Conservation (phyloP, 2,329 filamentous ascomycete genomes). For the Cadophora sp. region DNA sequence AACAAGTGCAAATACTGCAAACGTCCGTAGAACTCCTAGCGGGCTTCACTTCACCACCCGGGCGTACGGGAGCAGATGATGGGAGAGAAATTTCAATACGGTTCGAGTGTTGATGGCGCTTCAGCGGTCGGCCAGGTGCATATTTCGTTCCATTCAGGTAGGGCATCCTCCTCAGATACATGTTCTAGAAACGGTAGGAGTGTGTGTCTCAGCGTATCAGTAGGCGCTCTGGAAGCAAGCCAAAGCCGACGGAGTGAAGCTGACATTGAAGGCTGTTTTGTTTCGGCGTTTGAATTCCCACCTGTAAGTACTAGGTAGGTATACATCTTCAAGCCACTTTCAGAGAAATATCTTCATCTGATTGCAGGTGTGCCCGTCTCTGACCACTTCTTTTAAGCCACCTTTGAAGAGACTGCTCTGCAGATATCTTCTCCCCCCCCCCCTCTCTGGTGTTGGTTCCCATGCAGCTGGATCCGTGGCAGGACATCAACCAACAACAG, state of each 20-base stretch:
- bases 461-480: no score
- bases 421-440: neutral
- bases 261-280: neutral
- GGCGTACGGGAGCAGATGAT: slow-evolving; percentile 14
- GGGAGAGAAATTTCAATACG: neutral
- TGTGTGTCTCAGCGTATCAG: neutral
- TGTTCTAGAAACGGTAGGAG: no score
- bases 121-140: slow-evolving; percentile 5
- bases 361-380: neutral
- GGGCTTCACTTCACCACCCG: neutral
- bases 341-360: neutral
- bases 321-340: slow-evolving; percentile 4
- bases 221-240: neutral
- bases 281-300: neutral
- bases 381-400: neutral
- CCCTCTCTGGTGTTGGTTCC: no score
- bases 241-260: neutral
- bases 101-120: neutral
- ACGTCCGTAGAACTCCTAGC: neutral
- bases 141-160: neutral
- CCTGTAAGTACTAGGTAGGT: neutral
- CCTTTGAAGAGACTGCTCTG: slow-evolving; percentile 1
- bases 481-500: slow-evolving; percentile 1
- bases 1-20: neutral
- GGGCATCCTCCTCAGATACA: no score